These are phyloP conservation scores for Mangifera indica DNA, from an alignment of 345 rosid genomes.

Conservation along the genomic window DNA sequence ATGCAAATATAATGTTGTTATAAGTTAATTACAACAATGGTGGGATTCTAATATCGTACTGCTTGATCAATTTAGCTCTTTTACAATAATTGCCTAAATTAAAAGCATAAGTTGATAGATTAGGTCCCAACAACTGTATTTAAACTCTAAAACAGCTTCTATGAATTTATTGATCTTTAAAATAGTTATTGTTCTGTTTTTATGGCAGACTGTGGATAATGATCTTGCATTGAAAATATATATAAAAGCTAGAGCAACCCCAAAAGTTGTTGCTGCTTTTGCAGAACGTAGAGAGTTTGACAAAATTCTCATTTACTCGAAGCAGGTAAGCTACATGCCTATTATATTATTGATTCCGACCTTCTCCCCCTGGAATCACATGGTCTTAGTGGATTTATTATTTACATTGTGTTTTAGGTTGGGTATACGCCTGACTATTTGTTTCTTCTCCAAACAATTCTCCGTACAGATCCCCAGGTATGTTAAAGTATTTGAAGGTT, in stretches of 20 bases:
- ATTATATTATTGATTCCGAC: neutral
- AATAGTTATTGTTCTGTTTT: conserved; percentile 19
- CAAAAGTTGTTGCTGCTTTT: conserved; percentile 99
- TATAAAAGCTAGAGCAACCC: conserved; percentile 93
- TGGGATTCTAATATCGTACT: no score
- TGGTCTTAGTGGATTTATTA: conserved; percentile 8
- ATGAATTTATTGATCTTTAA: neutral
- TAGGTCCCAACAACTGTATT: no score
- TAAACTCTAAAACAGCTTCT: no score
- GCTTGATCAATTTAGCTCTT: no score
- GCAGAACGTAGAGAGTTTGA: conserved; percentile 98
- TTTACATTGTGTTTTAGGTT: conserved; percentile 53
- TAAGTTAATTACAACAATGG: no score
- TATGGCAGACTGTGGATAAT: conserved; percentile 90
- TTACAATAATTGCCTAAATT: no score
- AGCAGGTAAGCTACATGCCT: conserved; percentile 57
- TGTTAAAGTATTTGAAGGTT: conserved; percentile 21
- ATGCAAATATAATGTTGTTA: no score
- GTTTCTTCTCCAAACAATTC: conserved; percentile 98
- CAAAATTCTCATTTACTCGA: conserved; percentile 85
- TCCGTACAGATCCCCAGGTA: conserved; percentile 98
- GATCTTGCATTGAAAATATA: conserved; percentile 95
- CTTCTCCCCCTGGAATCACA: conserved; percentile 10
- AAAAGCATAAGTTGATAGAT: no score
- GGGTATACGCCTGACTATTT: conserved; percentile 96